Evolutionary conservation across 2,329 filamentous ascomycete genomes (phyloP).

Genomic region (Neobulgaria alba): DNA sequence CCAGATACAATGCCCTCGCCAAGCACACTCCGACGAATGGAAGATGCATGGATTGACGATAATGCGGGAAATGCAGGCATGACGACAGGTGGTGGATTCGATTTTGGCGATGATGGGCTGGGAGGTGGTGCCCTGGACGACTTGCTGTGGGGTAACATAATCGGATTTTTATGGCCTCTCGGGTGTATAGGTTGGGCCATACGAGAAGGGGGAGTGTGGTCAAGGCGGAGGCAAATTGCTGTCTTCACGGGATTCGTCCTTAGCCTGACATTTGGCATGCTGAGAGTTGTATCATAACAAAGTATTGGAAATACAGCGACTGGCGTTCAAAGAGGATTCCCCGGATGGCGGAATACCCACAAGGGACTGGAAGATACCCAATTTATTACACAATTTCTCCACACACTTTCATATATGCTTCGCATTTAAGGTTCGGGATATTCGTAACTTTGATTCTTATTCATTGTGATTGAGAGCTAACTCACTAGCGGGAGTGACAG

Average conservation of each 20-base stretch:
- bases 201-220: constrained; percentile 81
- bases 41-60: constrained; percentile 86
- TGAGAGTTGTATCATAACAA: constrained; percentile 33
- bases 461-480: too few species aligned
- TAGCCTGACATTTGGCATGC: constrained; percentile 66
- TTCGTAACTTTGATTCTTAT: too few species aligned
- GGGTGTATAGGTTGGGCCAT: constrained; percentile 79
- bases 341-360: not conserved
- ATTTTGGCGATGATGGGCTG: constrained; percentile 30
- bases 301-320: not conserved
- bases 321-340: not conserved
- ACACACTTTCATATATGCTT: too few species aligned
- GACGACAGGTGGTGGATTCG: constrained; percentile 31
- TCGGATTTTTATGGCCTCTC: constrained; percentile 92
- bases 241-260: constrained; percentile 78
- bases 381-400: too few species aligned
- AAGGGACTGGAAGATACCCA: not conserved
- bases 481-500: too few species aligned
- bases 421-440: too few species aligned
- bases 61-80: constrained; percentile 35
- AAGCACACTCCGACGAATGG: constrained; percentile 64
- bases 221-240: constrained; percentile 73
- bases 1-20: constrained; percentile 84
- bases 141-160: constrained; percentile 77
- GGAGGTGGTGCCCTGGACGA: constrained; percentile 58